Conservation (phyloP, 2,329 filamentous ascomycete genomes). For the Metarhizium brunneum region DNA sequence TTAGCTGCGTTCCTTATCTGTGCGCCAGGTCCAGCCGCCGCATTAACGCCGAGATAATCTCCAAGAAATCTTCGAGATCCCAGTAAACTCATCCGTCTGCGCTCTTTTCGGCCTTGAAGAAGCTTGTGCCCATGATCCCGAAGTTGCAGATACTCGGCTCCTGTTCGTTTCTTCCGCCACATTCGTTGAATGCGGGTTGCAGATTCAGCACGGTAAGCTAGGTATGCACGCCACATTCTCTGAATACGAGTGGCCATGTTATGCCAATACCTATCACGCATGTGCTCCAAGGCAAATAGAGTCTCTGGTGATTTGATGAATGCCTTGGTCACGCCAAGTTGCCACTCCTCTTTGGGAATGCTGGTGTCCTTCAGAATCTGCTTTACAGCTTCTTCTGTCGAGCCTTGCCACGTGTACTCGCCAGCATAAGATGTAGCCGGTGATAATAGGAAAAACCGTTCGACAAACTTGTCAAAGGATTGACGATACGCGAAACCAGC, state of each 20-base stretch:
- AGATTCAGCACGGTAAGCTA: conserved; percentile 85
- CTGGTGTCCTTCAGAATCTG: conserved; percentile 95
- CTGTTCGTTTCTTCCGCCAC: conserved; percentile 88
- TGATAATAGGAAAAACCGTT: conserved; percentile 91
- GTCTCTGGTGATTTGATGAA: conserved; percentile 99
- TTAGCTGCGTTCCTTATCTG: conserved; percentile 68
- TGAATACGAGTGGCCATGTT: conserved; percentile 99
- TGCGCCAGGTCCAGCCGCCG: conserved; percentile 68
- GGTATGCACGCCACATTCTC: conserved; percentile 91
- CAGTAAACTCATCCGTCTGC: conserved; percentile 80
- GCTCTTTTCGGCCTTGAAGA: conserved; percentile 78
- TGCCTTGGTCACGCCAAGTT: conserved; percentile 92
- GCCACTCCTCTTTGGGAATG: conserved; percentile 90
- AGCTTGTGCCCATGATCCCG: conserved; percentile 81
- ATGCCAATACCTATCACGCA: conserved; percentile 97
- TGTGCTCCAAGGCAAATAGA: conserved; percentile 89
- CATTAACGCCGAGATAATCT: conserved; percentile 87
- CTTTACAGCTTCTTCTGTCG: conserved; percentile 75
- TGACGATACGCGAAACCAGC: conserved; percentile 96
- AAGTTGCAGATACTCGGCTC: conserved; percentile 79
- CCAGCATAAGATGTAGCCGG: conserved; percentile 93
- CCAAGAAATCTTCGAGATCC: conserved; percentile 89
- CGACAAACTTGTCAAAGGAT: conserved; percentile 95
- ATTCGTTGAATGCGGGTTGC: conserved; percentile 90
- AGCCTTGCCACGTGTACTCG: conserved; percentile 92